phyloP scores from a whole-genome alignment of 2,329 filamentous ascomycete genomes.

The Elsinoe batatas region DNA sequence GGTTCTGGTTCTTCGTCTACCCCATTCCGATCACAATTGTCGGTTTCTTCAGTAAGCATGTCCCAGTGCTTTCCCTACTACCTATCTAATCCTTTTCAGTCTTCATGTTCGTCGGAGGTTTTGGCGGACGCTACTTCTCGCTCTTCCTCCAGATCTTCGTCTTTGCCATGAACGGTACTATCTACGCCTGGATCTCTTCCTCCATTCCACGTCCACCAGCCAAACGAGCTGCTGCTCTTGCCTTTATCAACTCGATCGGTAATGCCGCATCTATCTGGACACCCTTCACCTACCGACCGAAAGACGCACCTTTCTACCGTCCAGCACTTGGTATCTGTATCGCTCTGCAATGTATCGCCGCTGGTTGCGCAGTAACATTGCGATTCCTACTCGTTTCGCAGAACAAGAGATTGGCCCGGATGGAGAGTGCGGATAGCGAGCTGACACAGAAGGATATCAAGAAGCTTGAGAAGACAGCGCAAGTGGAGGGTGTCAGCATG shows the following conservation, averaged over 20 bases:
- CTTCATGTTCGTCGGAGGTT: conserved; percentile 44
- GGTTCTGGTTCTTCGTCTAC: conserved; percentile 46
- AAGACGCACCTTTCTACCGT: conserved; percentile 22
- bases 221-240: conserved; percentile 62
- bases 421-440: conserved; percentile 40
- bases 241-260: conserved; percentile 64
- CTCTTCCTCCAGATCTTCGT: conserved; percentile 49
- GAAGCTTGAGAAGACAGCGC: conserved; percentile 41
- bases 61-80: too few relatives aligned
- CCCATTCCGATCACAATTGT: conserved; percentile 43
- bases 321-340: conserved; percentile 28
- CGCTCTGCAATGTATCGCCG: conserved; percentile 22
- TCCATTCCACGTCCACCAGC: conserved; percentile 65
- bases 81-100: conserved; percentile 21
- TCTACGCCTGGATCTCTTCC: conserved; percentile 69
- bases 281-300: conserved; percentile 30
- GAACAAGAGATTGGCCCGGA: conserved; percentile 41
- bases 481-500: conserved; percentile 42
- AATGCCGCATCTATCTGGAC: conserved; percentile 59
- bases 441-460: conserved; percentile 40
- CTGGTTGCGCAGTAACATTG: conserved; percentile 22
- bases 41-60: conserved; percentile 32
- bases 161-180: conserved; percentile 46
- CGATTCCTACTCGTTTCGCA: conserved; percentile 28
- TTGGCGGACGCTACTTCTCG: conserved; percentile 46